phyloP scores from a whole-genome alignment of 345 rosid species.

The Pugionium dolabratum region DNA sequence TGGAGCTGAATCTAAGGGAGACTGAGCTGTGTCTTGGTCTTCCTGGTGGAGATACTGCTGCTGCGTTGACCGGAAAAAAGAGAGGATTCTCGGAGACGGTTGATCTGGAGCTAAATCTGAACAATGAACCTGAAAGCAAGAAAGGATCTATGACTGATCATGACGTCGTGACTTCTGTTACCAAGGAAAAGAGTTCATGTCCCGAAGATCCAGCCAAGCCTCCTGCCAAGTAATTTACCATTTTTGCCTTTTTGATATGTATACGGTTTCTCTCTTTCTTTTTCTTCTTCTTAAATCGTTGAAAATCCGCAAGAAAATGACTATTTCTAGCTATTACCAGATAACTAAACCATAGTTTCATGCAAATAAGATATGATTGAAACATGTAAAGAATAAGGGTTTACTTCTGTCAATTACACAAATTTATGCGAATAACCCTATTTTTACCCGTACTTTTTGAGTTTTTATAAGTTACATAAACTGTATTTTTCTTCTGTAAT shows the following conservation, averaged over 20 bases:
- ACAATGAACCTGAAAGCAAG: slow-evolving; percentile 46
- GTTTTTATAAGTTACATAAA: too few relatives aligned
- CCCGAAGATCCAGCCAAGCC: slow-evolving; percentile 60
- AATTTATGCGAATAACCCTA: too few relatives aligned
- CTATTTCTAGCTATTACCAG: neutral
- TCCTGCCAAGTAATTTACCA: slow-evolving; percentile 58
- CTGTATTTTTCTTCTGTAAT: too few relatives aligned
- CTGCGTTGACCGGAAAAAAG: slow-evolving; percentile 43
- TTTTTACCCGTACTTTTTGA: too few relatives aligned
- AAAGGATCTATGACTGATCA: slow-evolving; percentile 11
- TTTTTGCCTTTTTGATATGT: slow-evolving; percentile 13
- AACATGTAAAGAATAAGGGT: neutral
- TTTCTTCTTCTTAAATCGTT: neutral
- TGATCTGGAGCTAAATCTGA: slow-evolving; percentile 72
- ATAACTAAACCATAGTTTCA: neutral
- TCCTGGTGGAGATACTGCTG: slow-evolving; percentile 48
- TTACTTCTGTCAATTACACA: too few relatives aligned
- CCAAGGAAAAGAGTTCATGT: slow-evolving; percentile 46
- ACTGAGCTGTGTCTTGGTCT: slow-evolving; percentile 74
- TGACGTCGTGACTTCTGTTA: slow-evolving; percentile 24
- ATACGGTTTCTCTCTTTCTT: neutral
- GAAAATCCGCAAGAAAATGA: neutral
- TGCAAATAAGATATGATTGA: slow-evolving; percentile 1
- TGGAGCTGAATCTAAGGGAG: slow-evolving; percentile 36
- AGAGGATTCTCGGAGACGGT: slow-evolving; percentile 78